Base-by-base conservation (phyloP, 2,329 filamentous ascomycete species). In the Pseudogymnoascus sp. region DNA sequence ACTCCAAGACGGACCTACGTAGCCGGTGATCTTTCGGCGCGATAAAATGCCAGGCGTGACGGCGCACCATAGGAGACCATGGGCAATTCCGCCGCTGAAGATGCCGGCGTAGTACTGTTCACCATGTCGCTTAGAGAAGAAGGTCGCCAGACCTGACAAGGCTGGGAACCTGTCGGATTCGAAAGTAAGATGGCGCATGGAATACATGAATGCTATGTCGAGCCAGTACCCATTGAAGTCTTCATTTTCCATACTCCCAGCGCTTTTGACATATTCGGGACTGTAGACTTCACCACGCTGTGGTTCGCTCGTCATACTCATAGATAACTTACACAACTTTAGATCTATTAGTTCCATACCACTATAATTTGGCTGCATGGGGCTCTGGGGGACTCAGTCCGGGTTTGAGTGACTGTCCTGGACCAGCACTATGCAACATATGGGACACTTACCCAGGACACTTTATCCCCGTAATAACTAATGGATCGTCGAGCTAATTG, bases 1-100 rank as follows among this genome's bases (percentile, higher is more conserved):
- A 31, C 61, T 63, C 64, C 62, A 61, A 6, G 62, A 63, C 12
- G 64, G 64, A 24, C 59, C 61, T 14, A 63, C 46, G 26, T 62
- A 64, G 1, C 40, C 40, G 10, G 40, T 22, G 40, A 43, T 6
- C 4, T 43, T 24, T 43, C 40, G 16, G 40, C 40, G 40, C 11
- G 40, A 43, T 43, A 43, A 22, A 24, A 43, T 43, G 40, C 40
- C 40, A 5, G 40, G 40, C 19, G 40, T 43, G 40, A 43, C 40
- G 40, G 40, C 40, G 19, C 40, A 43, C 40, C 40, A 43, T 43
- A 43, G 40, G 19, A 43, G 40, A 22, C 40, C 40, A 24, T 43
- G 40, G 19, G 40, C 40, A 43, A 43, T 24, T 22, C 40, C 40
- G 19, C 40, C 19, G 5, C 40, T 43, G 19, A 43, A 43, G 19